Base-by-base conservation (phyloP, 2,329 filamentous ascomycete genomes). In the Lachnellula cervina region DNA sequence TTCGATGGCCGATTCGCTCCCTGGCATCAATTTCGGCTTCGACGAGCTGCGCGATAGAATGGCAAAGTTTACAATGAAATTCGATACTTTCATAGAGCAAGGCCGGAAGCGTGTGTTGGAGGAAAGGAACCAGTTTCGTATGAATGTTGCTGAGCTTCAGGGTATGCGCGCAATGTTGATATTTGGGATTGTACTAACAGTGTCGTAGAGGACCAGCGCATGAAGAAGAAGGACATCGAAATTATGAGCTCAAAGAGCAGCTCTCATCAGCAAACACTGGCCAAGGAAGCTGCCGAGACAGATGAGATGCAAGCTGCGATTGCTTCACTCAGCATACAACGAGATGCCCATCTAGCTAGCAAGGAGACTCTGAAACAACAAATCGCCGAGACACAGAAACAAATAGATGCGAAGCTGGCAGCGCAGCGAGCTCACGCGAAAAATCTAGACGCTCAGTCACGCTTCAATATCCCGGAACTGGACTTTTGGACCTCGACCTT, bases 401-500 rank as follows among this genome's bases (percentile, higher is more conserved):
- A 85, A 52, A 90, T 93, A 61, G 84, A 88, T 52, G 76, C 81
- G 32, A 80, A 83, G 42, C 74, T 88, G 21, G 86, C 86, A n/a
- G 85, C 87, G 13, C 88, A 91, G 73, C 78, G 84, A 51, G 82
- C 82, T 60, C 84, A 89, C 69, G 84, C 88, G 48, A 80, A 83
- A 59, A 85, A 90, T 64, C 78, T 96, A 38, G 90, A 95, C 66
- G 82, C 87, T 2, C 93, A 97, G 74, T 83, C 88, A 52, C 83
- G 90, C 35, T 89, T 93, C 73, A 97, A 99, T 72, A 82, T 89
- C 44, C 94, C 94, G 0, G 94, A 99, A 75, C 80, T 99, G 46
- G 89, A 92, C 64, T 97, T 97, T 70, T 99, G 94, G 94, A 89
- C 96, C 70, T 88, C 87, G 53, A 94, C 93, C 69, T 77, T 99